Conservation (phyloP, 1,139 yeast genomes). For the Starmera stellimalicola region DNA sequence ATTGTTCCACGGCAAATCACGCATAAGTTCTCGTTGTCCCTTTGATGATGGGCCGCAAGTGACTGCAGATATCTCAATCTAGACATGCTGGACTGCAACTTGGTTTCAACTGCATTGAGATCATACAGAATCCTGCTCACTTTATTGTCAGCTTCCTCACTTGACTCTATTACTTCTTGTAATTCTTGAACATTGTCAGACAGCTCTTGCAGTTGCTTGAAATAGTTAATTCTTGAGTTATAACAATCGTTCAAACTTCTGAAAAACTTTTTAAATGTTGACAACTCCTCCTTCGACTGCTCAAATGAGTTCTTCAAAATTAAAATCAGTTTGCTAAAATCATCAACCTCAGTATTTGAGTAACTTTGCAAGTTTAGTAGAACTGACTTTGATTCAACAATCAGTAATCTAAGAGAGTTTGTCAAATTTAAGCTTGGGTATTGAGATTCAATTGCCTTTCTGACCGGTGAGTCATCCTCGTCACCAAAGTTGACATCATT, state of each 20-base stretch:
- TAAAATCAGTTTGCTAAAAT: too few relatives aligned
- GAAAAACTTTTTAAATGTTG: constrained; percentile 37
- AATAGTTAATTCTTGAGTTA: constrained; percentile 73
- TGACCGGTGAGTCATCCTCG: too few relatives aligned
- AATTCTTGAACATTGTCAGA: constrained; percentile 46
- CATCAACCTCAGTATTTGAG: too few relatives aligned
- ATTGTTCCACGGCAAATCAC: constrained; percentile 69
- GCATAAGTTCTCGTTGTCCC: constrained; percentile 38
- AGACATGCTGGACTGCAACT: constrained; percentile 35
- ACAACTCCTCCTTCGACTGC: constrained; percentile 32
- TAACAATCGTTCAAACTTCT: constrained; percentile 53
- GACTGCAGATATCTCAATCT: constrained; percentile 55
- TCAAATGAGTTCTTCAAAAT: constrained; percentile 27
- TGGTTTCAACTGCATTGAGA: constrained; percentile 11
- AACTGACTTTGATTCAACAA: too few relatives aligned
- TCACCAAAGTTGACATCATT: too few relatives aligned
- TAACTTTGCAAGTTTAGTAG: too few relatives aligned
- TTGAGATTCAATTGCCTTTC: too few relatives aligned
- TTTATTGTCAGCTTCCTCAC: constrained; percentile 2
- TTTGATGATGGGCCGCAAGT: constrained; percentile 23
- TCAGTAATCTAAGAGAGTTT: too few relatives aligned
- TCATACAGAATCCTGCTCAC: constrained; percentile 5
- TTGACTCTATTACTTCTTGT: constrained; percentile 16
- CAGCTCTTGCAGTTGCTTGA: constrained; percentile 71
- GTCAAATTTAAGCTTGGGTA: too few relatives aligned